Base-by-base conservation (phyloP, 1,284 basidiomycete species). In the Ganoderma resinaceum region DNA sequence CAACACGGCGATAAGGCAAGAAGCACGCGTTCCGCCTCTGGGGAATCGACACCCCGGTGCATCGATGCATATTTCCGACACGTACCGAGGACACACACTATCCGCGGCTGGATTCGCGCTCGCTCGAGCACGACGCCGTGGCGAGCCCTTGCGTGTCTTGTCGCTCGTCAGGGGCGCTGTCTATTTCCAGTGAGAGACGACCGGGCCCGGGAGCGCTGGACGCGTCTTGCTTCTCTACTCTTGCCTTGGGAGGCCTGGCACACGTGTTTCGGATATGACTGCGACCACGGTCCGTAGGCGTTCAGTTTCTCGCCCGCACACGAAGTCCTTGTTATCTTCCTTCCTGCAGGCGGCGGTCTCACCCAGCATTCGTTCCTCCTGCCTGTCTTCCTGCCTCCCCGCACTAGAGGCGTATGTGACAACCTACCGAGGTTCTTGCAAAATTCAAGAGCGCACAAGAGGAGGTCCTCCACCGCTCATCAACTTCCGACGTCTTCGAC, bases 191-290 rank as follows among this genome's bases (percentile, higher is more conserved):
- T 53, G 52, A 20, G 53, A 29, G 43, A n/a, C 43, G 43, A 46
- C 43, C 43, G 43, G 43, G 43, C 43, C 38, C 58, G 53, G 49
- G 65, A 67, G 69, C 69, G 71, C 71, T 60, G 67, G 62, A 38
- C 62, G 40, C 26, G 38, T 35, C 42, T 49, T 65, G 67, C 69
- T 72, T 72, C 71, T 70, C 59, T 31, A 53, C 60, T 52, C 62
- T 65, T 67, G 67, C 61, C 31, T 65, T 61, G 61, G 55, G 65
- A 63, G 65, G 68, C 59, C 49, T 61, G 55, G 64, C 71, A 69
- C 71, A 72, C 71, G 71, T 72, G 71, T 70, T 70, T 70, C 69
- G 65, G 69, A 70, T 62, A 66, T 63, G 66, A 70, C 46, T 52
- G 23, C 23, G 46, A 52, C 23, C 23, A 52, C 46, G 66, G 62